Conservation (phyloP, 495 filamentous ascomycete species). For the Penicillium dipodomyicola region DNA sequence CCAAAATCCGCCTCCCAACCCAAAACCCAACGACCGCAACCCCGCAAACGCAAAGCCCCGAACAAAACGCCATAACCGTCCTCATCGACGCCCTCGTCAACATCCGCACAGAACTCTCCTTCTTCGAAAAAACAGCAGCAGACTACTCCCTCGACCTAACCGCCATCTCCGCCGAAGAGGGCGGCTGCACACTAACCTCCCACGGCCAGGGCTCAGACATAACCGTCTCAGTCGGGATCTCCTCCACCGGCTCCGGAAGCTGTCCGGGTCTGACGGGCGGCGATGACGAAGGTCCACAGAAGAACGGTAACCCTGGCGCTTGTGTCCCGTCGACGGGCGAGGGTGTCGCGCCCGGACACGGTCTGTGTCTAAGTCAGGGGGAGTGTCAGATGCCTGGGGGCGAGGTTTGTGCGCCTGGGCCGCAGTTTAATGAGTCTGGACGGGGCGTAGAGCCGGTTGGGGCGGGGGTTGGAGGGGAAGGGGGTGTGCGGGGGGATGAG, state of each 20-base stretch:
- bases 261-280: conserved; percentile 23
- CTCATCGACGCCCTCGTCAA: conserved; percentile 64
- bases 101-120: conserved; percentile 62
- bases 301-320: neutral
- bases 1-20: conserved; percentile 57
- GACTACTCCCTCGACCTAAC: conserved; percentile 59
- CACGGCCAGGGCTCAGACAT: conserved; percentile 13
- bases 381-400: conserved; percentile 27
- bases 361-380: conserved; percentile 20
- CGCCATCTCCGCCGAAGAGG: conserved; percentile 34
- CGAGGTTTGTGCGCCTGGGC: conserved; percentile 13
- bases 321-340: neutral
- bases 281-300: neutral
- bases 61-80: conserved; percentile 54
- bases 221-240: conserved; percentile 20
- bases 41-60: conserved; percentile 20
- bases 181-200: conserved; percentile 9
- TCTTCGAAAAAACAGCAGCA: conserved; percentile 64
- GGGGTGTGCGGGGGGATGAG: neutral
- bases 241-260: conserved; percentile 19
- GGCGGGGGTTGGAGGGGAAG: neutral
- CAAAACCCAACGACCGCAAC: conserved; percentile 26
- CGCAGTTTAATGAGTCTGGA: neutral
- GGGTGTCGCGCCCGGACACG: neutral
- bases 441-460: neutral